Percentiles rank a stretch among this genome's conserved stretches.
Conservation (phyloP, 2,329 filamentous ascomycete genomes). For the Eutypa lata region DNA sequence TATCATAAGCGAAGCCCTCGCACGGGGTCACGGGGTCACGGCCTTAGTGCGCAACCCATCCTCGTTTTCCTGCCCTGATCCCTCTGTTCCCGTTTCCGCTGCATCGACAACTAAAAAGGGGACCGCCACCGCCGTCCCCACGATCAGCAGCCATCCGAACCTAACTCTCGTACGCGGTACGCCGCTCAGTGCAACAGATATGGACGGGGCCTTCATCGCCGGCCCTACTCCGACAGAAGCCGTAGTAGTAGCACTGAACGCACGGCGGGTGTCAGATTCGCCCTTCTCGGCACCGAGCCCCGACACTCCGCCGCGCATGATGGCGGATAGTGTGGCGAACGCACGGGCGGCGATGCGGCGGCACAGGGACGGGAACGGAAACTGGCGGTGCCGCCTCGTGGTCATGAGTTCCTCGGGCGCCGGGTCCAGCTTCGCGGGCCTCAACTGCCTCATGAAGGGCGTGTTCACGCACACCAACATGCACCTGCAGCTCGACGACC, state of each 20-base stretch:
- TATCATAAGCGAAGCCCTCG: conserved; percentile 37
- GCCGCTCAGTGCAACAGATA: conserved; percentile 32
- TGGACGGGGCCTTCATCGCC: conserved; percentile 32
- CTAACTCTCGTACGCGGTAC: conserved; percentile 39
- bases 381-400: conserved; percentile 27
- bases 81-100: no score
- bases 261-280: conserved; percentile 41
- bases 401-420: conserved; percentile 50
- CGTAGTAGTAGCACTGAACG: conserved; percentile 47
- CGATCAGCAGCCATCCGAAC: conserved; percentile 17
- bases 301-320: conserved; percentile 41
- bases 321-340: conserved; percentile 40
- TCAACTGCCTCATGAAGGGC: conserved; percentile 38
- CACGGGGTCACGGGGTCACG: conserved; percentile 39
- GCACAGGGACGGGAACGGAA: conserved; percentile 31
- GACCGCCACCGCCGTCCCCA: no score
- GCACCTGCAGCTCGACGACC: conserved; percentile 43
- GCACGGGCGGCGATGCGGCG: conserved; percentile 35
- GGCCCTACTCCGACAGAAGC: conserved; percentile 25
- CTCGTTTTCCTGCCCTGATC: conserved; percentile 24
- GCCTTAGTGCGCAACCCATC: conserved; percentile 39
- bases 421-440: conserved; percentile 39
- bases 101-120: no score
- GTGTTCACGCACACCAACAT: conserved; percentile 47
- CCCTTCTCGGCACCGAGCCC: conserved; percentile 40